Conservation (phyloP, 2,329 filamentous ascomycete genomes). For the Basipetospora chlamydospora region DNA sequence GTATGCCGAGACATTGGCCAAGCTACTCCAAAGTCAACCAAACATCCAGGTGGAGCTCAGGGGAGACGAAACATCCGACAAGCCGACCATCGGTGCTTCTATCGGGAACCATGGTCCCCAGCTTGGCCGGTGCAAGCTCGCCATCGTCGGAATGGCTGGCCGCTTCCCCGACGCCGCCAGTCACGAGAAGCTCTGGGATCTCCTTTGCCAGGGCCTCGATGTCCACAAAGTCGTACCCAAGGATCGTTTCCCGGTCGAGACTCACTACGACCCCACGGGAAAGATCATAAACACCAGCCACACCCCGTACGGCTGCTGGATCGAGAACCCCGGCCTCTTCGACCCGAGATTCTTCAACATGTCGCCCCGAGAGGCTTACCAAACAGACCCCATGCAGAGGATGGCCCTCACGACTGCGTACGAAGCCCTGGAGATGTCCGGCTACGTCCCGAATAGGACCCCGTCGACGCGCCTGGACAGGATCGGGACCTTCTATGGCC, state of each 20-base stretch:
- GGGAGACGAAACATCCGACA: conserved; percentile 19
- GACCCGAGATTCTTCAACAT: conserved; percentile 74
- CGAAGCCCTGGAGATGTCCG: conserved; percentile 65
- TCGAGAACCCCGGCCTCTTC: conserved; percentile 58
- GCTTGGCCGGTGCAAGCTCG: conserved; percentile 50
- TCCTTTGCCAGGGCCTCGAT: conserved; percentile 52
- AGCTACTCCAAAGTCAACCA: conserved; percentile 25
- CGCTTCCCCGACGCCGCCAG: conserved; percentile 26
- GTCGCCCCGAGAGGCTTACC: conserved; percentile 61
- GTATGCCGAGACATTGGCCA: conserved; percentile 29
- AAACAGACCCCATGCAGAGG: conserved; percentile 64
- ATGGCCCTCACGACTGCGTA: conserved; percentile 62
- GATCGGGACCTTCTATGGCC: conserved; percentile 62
- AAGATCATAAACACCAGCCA: conserved; percentile 54
- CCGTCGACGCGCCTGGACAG: conserved; percentile 43
- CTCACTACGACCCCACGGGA: conserved; percentile 52
- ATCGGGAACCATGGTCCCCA: conserved; percentile 32
- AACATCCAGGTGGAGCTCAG: conserved; percentile 27
- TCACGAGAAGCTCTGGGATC: conserved; percentile 42
- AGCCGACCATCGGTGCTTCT: conserved; percentile 17
- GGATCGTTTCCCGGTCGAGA: conserved; percentile 52
- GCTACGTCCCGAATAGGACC: conserved; percentile 52
- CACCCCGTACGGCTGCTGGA: conserved; percentile 55
- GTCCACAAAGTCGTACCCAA: conserved; percentile 48
- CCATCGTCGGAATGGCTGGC: conserved; percentile 55